Conservation (phyloP, 2,329 filamentous ascomycete genomes). For the Niveomyces coronatus region DNA sequence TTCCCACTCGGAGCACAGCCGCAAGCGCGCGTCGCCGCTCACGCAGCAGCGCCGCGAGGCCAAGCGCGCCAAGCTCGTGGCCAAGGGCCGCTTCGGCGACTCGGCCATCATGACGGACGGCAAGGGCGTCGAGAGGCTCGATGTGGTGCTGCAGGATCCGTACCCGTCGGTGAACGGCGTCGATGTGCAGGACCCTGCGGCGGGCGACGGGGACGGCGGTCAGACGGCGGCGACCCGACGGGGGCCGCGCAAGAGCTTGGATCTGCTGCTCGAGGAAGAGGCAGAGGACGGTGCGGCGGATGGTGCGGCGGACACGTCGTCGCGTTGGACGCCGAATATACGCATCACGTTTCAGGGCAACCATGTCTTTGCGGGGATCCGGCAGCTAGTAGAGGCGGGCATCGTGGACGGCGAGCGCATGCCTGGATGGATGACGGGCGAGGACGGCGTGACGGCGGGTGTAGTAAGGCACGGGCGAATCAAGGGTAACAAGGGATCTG, state of each 20-base stretch:
- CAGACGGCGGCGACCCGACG: constrained; percentile 1
- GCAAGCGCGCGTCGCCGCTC: constrained; percentile 19
- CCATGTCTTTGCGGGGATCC: constrained; percentile 73
- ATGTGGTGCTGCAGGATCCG: constrained; percentile 48
- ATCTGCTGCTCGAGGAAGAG: constrained; percentile 23
- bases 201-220: not conserved
- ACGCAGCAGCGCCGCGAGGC: constrained; percentile 23
- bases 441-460: constrained; percentile 68
- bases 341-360: constrained; percentile 61
- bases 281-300: constrained; percentile 7
- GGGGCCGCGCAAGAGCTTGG: constrained; percentile 17
- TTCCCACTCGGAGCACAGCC: constrained; percentile 18
- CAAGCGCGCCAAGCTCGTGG: constrained; percentile 52
- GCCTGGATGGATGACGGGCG: constrained; percentile 87
- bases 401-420: constrained; percentile 66
- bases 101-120: constrained; percentile 45
- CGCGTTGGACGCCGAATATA: constrained; percentile 29
- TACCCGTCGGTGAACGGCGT: constrained; percentile 30
- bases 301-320: constrained; percentile 4
- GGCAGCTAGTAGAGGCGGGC: constrained; percentile 66
- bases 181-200: constrained; percentile 10
- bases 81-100: constrained; percentile 61
- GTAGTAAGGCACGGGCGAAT: constrained; percentile 59
- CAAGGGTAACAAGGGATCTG: constrained; percentile 45
- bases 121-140: constrained; percentile 50